Base-by-base conservation (phyloP, 2,329 filamentous ascomycete genomes). In the Aspergillus unguis region DNA sequence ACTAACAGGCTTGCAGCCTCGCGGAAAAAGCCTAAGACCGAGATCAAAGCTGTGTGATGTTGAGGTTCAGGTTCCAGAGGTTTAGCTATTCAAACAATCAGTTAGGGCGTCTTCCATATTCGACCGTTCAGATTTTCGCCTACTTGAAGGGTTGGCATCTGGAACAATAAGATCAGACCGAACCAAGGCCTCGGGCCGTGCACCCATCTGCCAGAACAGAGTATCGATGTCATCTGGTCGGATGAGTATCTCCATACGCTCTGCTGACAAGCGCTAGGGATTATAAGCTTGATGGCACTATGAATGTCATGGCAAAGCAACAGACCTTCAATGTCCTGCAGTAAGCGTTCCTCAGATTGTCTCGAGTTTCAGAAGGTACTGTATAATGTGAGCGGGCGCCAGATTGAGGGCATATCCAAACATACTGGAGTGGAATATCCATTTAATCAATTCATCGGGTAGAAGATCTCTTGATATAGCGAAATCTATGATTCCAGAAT, bases 381-480 rank as follows among this genome's bases (percentile, higher is more conserved):
- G 42, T 25, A 29, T 11, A 6, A 48, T 7, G 52, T 57, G 31
- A 60, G 57, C 10, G 25, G 43, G 4, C 9, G 10, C 10, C 25
- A 44, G 5, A 37, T 37, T 6, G 5, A 25, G 25, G 8, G 23
- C 41, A 29, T 40, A 43, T 41, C 56, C 4, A 36, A 44, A 62
- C 62, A 28, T 43, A 73, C 73, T 58, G 46, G 68, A 64, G 37
- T 66, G 57, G 33, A 75, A 66, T 3, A 90, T 73, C 87, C 88
- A 92, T 11, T 79, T 62, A 45, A 89, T 77, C 1, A 90, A 63
- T 50, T 86, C 79, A 54, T 88, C 82, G 0, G 87, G 83, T 9
- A 90, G 65, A 3, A 65, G 58, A 9, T 69, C 66, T 36, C 72
- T 73, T 4, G 66, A 63, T 11, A 81, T 71, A 10, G 85, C 72